Evolutionary conservation across 176 grass and related monocot genomes (phyloP), one percentile per base, ranked within the genome.

Genomic region (Aegilops bicornis): DNA sequence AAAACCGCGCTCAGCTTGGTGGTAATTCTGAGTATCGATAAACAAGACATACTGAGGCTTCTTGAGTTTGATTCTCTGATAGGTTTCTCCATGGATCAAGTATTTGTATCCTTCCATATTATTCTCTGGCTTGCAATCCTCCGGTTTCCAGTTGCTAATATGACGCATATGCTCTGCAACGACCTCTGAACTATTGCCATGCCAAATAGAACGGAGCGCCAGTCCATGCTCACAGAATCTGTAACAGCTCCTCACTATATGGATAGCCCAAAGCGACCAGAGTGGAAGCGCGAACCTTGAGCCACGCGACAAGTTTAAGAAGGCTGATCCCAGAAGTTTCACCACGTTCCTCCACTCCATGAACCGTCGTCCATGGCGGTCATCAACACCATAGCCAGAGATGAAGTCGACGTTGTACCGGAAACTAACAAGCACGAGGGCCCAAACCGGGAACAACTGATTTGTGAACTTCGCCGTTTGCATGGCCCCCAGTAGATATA

Each of bases 81-180:
- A 3, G 3, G 35, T 43, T 32, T 81, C 79, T 67, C 79, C 79
- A 43, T 67, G 29, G 24, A 81, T 25, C 37, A 81, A 48, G 25
- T 81, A 66, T 27, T 29, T 80, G 78, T 80, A 81, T 10, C 79
- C 79, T 66, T 47, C 13, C 78, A 81, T n/a, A n/a, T n/a, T 22
- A 1, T 3, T 67, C 39, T 4, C 36, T 19, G 61, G 35, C 0
- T 80, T 12, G 78, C 36, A 80, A 0, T 54, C 4, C 47, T 33
- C 25, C 3, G 15, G 27, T 6, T 56, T 77, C 45, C 45, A 77
- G 47, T 76, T 76, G 43, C 3, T 31, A 27, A 2, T 14, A 0
- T 73, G n/a, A n/a, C 25, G 25, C 73, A 77, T 77, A 4, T 77
- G 10, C 73, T 77, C 47, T 52, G 25, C 0, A 77, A 77, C 23